phyloP scores from a whole-genome alignment of 2,329 filamentous ascomycete genomes.

The Coniella vitis region DNA sequence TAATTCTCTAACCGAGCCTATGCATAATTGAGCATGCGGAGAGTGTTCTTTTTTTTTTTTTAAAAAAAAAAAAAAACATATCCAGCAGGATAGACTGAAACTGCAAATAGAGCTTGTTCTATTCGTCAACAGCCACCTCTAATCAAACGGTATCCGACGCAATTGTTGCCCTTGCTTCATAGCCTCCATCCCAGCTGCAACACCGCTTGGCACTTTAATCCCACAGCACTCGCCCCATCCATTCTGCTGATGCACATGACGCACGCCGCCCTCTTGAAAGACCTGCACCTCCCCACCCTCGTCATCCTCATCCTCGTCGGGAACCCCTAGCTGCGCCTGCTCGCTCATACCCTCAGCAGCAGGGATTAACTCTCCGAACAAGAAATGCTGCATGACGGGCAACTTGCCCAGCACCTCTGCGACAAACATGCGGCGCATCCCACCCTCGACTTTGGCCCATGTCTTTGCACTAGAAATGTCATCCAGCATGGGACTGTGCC shows the following conservation, averaged over 20 bases:
- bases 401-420: constrained; percentile 88
- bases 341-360: constrained; percentile 76
- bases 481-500: constrained; percentile 98
- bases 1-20: too few relatives aligned
- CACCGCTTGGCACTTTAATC: constrained; percentile 90
- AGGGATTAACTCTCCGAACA: constrained; percentile 82
- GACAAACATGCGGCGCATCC: constrained; percentile 96
- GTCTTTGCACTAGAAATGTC: constrained; percentile 87
- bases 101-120: too few relatives aligned
- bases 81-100: too few relatives aligned
- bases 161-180: constrained; percentile 63
- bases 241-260: constrained; percentile 63
- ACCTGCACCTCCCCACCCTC: constrained; percentile 53
- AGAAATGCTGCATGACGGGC: constrained; percentile 97
- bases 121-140: not conserved
- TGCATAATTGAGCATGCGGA: too few relatives aligned
- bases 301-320: constrained; percentile 40
- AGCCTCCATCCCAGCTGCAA: constrained; percentile 85
- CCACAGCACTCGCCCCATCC: constrained; percentile 96
- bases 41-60: too few relatives aligned
- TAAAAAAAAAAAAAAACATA: too few relatives aligned
- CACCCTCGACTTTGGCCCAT: constrained; percentile 88
- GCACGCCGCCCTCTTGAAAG: constrained; percentile 55
- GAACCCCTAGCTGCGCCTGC: constrained; percentile 41
- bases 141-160: constrained; percentile 79